phyloP scores from a whole-genome alignment of 1,139 yeast genomes.

The Saccharomyces hybrid region DNA sequence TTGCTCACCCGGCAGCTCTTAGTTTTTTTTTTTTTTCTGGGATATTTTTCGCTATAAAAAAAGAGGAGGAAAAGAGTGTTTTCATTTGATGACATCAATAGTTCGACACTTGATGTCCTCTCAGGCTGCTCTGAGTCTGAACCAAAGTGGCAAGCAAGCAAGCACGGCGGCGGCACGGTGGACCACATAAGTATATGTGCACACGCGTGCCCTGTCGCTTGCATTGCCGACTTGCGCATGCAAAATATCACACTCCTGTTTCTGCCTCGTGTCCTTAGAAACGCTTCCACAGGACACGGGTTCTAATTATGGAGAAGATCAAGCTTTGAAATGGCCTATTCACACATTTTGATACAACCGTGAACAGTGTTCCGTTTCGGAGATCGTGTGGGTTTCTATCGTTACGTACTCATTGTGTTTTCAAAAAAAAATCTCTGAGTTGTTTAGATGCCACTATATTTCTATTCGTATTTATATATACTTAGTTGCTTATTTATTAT shows the following conservation, averaged over 20 bases:
- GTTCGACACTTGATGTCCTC: too few relatives aligned
- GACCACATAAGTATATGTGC: neutral
- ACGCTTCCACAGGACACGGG: constrained; percentile 49
- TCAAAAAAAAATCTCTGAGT: constrained; percentile 2
- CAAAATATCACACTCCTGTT: constrained; percentile 44
- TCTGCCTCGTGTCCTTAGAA: constrained; percentile 56
- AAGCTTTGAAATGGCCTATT: constrained; percentile 38
- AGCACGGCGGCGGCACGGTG: neutral
- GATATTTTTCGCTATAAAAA: neutral
- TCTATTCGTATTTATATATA: constrained; percentile 1
- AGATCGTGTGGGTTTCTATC: constrained; percentile 23
- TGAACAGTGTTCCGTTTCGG: constrained; percentile 8
- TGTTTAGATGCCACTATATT: constrained; percentile 2
- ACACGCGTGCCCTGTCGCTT: neutral
- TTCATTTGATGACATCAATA: too few relatives aligned
- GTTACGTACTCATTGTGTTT: neutral
- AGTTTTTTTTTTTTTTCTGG: neutral
- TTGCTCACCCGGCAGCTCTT: constrained; percentile 1
- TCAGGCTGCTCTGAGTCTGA: too few relatives aligned
- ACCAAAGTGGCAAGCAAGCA: neutral
- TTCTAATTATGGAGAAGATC: constrained; percentile 62
- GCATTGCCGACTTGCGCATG: neutral
- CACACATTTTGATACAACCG: constrained; percentile 27
- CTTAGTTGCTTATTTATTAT: neutral
- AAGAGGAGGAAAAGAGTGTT: neutral